Evolutionary conservation across 2,329 filamentous ascomycete genomes (phyloP).

Genomic region (Fusarium annulatum): DNA sequence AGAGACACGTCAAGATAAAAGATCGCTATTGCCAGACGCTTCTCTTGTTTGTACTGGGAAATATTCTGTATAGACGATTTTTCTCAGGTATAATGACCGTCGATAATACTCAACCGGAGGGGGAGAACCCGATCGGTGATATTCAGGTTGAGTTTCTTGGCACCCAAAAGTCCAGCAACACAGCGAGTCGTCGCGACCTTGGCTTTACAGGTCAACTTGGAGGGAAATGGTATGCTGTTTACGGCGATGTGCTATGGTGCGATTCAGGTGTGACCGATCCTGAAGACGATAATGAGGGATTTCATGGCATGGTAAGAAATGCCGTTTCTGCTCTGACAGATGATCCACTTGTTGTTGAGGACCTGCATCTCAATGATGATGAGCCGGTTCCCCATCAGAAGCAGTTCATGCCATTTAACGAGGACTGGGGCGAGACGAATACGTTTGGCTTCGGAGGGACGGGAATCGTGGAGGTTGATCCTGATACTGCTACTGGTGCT

Average conservation of each 20-base stretch:
- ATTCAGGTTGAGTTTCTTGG: constrained; percentile 49
- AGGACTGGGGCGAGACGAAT: constrained; percentile 52
- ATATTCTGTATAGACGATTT: fast-evolving
- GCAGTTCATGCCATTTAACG: constrained; percentile 52
- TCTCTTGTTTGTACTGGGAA: fast-evolving
- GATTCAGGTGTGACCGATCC: constrained; percentile 49
- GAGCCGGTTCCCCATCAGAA: constrained; percentile 45
- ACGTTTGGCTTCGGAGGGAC: constrained; percentile 53
- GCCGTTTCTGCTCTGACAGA: constrained; percentile 50
- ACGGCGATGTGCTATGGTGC: constrained; percentile 50
- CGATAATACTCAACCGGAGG: constrained; percentile 54
- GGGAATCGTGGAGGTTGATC: constrained; percentile 51
- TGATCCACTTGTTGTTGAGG: constrained; percentile 50
- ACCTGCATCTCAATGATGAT: constrained; percentile 51
- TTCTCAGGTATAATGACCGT: background rate
- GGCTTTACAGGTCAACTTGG: constrained; percentile 51
- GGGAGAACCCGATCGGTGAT: constrained; percentile 49
- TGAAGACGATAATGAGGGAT: constrained; percentile 45
- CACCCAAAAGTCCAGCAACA: constrained; percentile 52
- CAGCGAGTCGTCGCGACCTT: constrained; percentile 52
- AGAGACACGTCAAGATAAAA: background rate
- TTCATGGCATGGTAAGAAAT: constrained; percentile 56
- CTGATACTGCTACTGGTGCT: constrained; percentile 43
- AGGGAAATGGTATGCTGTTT: constrained; percentile 55
- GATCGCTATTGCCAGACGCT: fast-evolving